Evolutionary conservation across 352 stramenopile species (phyloP), one percentile per base, ranked within the genome.

Genomic region (Phytopythium litorale): DNA sequence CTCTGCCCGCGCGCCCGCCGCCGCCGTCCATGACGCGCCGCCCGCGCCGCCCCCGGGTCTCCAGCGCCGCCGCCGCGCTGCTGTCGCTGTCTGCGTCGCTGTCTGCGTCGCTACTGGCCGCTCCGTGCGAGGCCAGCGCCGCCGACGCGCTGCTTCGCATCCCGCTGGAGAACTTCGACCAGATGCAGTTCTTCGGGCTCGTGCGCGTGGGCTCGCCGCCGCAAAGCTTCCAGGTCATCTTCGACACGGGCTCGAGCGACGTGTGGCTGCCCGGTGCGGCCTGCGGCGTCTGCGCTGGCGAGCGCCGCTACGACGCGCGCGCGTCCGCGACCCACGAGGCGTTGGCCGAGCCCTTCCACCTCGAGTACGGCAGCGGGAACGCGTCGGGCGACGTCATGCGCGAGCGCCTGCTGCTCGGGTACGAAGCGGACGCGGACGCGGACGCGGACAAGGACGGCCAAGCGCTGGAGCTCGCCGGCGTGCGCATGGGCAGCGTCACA

Each of bases 221-320:
- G 13, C 80, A 90, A 53, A 60, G 71, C 15, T 89, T 92, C 58
- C 72, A 72, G 40, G 79, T 92, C 56, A 89, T 90, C 71, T 92
- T 92, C 60, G 83, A 92, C 69, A 92, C 83, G 11, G 83, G 83
- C 32, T 90, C 81, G 2, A 88, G 75, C 60, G 81, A 91, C 60
- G 71, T 88, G 16, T 91, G 81, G 81, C 58, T 91, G 4, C 76
- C 79, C 3, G 73, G 75, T 16, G 60, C 60, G 6, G 28, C 58
- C 13, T 91, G 81, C 51, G 56, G 33, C 3, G 70, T 73, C 35
- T 91, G 81, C 54, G 71, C 79, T 7, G 74, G 73, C 42, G 63
- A 65, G 2, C 56, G 67, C 0, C 78, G 81, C 42, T 91, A 80
- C 37, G 37, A 76, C 33, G 55, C 75, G 0, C 56, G 65, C 7